Base-by-base conservation (phyloP, 2,329 filamentous ascomycete genomes). In the Penicillium sp. region DNA sequence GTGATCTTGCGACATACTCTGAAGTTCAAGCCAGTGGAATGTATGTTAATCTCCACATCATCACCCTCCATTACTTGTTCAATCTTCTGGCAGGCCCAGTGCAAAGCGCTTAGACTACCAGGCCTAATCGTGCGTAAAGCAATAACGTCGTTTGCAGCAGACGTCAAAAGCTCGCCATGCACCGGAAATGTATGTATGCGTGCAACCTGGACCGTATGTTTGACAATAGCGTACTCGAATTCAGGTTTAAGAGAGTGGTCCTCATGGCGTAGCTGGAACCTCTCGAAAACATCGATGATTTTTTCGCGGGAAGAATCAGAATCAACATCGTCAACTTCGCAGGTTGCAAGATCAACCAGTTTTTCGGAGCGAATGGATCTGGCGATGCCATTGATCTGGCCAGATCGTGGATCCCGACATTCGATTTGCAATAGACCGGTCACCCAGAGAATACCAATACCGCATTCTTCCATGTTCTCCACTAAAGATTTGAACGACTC, bases 331-430 rank as follows among this genome's bases (percentile, higher is more conserved):
- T 64, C 63, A 6, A 64, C 47, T 25, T 66, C 62, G 15, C 55
- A 59, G 0, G 67, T 71, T 2, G 65, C 69, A 44, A 74, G 62
- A 25, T 66, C 61, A 0, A 68, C 40, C 0, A 41, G 18, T 33
- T 67, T 35, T 53, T 75, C 73, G 0, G 58, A 51, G 0, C 72
- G 67, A 7, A 72, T 57, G 0, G 64, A 65, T 3, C 73, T 59
- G 2, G 68, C 61, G 1, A 68, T 26, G 7, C 73, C 73, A 6
- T 68, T 35, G 5, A 67, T 58, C 27, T 67, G 66, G 0, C 54
- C 62, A 49, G 59, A 72, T 3, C 64, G 41, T 2, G 73, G 71
- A 18, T 75, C 67, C 2, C n/a, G 26, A 51, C 64, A 69, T 6
- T 46, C 18, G 1, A 67, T 47, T 33, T 72, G 64, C 2, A 56